A percentile compares a stretch with the other conserved stretches of the same genome.
These are phyloP conservation scores for Sporothrix pseudoabietina DNA, from an alignment of 2,329 filamentous ascomycete species.

Conservation along the genomic window DNA sequence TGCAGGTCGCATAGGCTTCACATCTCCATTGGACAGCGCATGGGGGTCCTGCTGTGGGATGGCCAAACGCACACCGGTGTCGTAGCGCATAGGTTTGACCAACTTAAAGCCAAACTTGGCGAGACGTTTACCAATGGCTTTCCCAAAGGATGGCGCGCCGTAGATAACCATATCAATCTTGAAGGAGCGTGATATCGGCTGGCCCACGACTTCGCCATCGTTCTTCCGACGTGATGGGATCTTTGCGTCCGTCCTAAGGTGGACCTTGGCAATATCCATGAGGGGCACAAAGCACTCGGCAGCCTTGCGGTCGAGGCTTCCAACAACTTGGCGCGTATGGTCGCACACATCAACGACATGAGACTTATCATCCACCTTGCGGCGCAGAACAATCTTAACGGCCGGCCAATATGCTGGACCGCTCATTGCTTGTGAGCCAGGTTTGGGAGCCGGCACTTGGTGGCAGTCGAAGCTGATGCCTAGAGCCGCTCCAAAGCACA, in stretches of 20 bases:
- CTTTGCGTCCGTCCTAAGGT: slow-evolving; percentile 71
- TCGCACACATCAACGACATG: slow-evolving; percentile 73
- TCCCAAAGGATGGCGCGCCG: slow-evolving; percentile 67
- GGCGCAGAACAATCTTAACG: slow-evolving; percentile 71
- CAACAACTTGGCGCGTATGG: slow-evolving; percentile 70
- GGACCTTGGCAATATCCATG: slow-evolving; percentile 65
- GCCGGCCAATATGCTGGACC: slow-evolving; percentile 66
- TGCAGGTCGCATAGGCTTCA: background rate
- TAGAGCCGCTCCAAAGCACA: slow-evolving; percentile 80
- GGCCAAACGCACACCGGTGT: slow-evolving; percentile 68
- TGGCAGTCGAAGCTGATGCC: slow-evolving; percentile 66
- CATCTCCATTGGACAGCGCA: slow-evolving; percentile 42
- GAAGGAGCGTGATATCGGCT: slow-evolving; percentile 61
- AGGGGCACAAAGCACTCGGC: slow-evolving; percentile 70
- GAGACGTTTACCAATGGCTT: slow-evolving; percentile 68
- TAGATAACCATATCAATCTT: slow-evolving; percentile 76
- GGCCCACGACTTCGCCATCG: slow-evolving; percentile 65
- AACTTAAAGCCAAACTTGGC: slow-evolving; percentile 68
- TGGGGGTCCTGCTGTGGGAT: slow-evolving; percentile 61
- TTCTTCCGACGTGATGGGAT: slow-evolving; percentile 67
- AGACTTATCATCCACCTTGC: slow-evolving; percentile 57
- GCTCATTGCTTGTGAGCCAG: slow-evolving; percentile 61
- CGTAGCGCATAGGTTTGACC: slow-evolving; percentile 64
- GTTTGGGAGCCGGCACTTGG: slow-evolving; percentile 68
- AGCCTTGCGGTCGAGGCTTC: slow-evolving; percentile 69